Conservation (phyloP, 1,284 basidiomycete genomes). For the Puccinia coronata region DNA sequence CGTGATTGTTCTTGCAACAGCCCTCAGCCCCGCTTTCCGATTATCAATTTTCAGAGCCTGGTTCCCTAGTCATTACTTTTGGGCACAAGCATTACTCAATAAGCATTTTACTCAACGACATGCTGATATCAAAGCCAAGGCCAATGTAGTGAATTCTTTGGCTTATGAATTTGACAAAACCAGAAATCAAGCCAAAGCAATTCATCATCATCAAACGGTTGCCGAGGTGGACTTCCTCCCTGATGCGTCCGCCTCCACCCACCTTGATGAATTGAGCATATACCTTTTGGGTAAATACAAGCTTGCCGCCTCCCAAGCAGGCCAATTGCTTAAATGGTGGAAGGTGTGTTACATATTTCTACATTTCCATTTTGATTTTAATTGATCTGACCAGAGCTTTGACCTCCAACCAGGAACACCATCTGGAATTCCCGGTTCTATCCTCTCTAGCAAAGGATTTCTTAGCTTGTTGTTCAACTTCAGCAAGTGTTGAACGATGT, state of each 20-base stretch:
- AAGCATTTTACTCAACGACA: neutral
- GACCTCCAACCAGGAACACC: slow-evolving; percentile 7
- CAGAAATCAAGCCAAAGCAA: neutral
- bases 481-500: neutral
- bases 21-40: neutral
- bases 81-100: neutral
- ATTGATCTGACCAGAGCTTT: too few species aligned
- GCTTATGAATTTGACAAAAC: too few species aligned
- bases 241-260: too few species aligned
- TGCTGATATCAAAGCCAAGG: too few species aligned
- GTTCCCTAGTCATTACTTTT: neutral
- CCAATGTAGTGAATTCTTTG: too few species aligned
- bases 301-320: neutral
- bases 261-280: too few species aligned
- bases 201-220: neutral
- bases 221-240: too few species aligned
- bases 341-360: neutral
- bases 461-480: neutral
- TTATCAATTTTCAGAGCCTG: too few species aligned
- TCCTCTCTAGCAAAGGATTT: neutral
- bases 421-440: neutral
- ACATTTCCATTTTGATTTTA: neutral
- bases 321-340: too few species aligned
- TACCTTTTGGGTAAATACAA: too few species aligned
- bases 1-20: neutral